Evolutionary conservation across 2,329 filamentous ascomycete species (phyloP).

Genomic region (Penicillium sp.): DNA sequence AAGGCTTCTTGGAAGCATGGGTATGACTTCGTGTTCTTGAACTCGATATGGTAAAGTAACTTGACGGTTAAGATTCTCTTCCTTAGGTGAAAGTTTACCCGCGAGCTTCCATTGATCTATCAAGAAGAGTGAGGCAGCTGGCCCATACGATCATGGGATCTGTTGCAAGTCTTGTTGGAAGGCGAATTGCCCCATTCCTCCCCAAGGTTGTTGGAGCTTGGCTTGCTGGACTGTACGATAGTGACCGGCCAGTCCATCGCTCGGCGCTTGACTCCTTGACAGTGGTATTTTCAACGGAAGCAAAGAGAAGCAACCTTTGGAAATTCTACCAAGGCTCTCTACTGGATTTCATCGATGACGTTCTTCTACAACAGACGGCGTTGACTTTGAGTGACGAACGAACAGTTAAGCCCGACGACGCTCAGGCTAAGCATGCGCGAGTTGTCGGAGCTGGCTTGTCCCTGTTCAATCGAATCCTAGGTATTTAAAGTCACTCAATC

Average conservation of each 20-base stretch:
- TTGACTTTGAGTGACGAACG: conserved; percentile 84
- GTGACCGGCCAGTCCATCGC: conserved; percentile 67
- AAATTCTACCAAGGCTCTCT: conserved; percentile 75
- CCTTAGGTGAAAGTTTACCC: conserved; percentile 75
- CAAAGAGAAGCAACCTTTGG: conserved; percentile 73
- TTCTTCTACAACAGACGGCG: conserved; percentile 68
- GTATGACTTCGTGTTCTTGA: conserved; percentile 46
- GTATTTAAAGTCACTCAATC: conserved; percentile 21
- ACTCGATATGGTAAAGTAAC: conserved; percentile 2
- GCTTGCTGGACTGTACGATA: conserved; percentile 84
- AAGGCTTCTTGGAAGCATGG: conserved; percentile 83
- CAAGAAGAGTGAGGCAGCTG: conserved; percentile 79
- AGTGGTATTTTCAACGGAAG: conserved; percentile 68
- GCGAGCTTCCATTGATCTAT: conserved; percentile 81
- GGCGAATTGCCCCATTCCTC: conserved; percentile 75
- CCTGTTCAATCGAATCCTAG: conserved; percentile 50
- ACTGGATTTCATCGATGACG: conserved; percentile 73
- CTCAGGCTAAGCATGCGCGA: conserved; percentile 75
- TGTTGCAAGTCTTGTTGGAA: conserved; percentile 57
- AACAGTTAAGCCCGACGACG: conserved; percentile 75
- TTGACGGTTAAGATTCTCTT: conserved; percentile 10
- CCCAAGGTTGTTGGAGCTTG: conserved; percentile 77
- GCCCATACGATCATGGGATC: conserved; percentile 69
- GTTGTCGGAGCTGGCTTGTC: conserved; percentile 60
- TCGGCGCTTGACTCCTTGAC: conserved; percentile 72